Base-by-base conservation (phyloP, 2,329 filamentous ascomycete species). In the Thielaviopsis euricoi region DNA sequence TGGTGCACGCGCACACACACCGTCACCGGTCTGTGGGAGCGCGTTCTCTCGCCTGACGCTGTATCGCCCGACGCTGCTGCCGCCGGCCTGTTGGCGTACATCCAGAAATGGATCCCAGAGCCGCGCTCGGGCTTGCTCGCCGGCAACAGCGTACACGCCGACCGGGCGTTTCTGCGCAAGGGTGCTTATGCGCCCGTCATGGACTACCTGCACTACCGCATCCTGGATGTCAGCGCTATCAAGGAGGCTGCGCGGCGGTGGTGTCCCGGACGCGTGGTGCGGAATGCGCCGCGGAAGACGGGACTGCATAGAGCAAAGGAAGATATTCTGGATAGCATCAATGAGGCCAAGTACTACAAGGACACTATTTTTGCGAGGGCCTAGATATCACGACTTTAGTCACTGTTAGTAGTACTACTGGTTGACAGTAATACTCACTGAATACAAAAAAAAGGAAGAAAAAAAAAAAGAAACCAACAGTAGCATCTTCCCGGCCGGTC, bases 241-340 rank as follows among this genome's bases (percentile, higher is more conserved):
- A 97, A 97, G 72, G 93, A 98, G 73, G 90, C 88, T 22, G 86
- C 84, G 19, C 80, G 82, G 62, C 78, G 91, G 52, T 98, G 93
- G 91, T 83, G 82, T 50, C 76, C 77, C 1, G 68, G 74, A n/a
- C 75, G 79, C 7, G 68, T 87, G 9, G 66, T 86, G 61, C 73
- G 74, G 58, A 73, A 75, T 51, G 82, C 80, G 26, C 90, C 91
- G 13, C 70, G 67, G 62, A 97, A 97, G 75, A 79, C 79, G 67
- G 81, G 80, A 43, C 73, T 83, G 55, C 93, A 98, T 72, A 81
- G 91, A 70, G 93, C 93, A 0, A 82, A 79, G 64, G 82, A 88
- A 58, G 93, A 98, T 70, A 95, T 98, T 59, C 70, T 96, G 61
- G 93, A 98, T 74, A 97, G 91, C 70, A 96, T 98, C 62, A 84